Evolutionary conservation across 352 stramenopile species (phyloP).

Genomic region (Pythium volutum): DNA sequence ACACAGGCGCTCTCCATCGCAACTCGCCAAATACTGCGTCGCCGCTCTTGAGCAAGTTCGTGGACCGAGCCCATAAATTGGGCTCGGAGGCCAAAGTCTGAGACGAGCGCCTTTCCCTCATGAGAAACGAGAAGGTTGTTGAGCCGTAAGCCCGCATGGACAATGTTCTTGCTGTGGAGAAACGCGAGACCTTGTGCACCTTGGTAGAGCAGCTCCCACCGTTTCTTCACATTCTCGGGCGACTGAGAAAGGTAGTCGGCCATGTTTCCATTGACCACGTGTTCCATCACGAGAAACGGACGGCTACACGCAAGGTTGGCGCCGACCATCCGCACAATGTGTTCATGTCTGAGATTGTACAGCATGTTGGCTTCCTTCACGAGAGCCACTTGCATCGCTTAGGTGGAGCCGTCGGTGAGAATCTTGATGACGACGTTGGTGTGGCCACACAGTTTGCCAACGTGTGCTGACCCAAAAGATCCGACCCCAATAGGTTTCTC

Average conservation of each 20-base stretch:
- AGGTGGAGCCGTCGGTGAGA: neutral
- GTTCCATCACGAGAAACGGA: conserved; percentile 30
- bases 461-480: neutral
- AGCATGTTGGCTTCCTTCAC: conserved; percentile 40
- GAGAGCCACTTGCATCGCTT: neutral
- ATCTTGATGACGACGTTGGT: conserved; percentile 7
- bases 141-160: conserved; percentile 18
- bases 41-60: neutral
- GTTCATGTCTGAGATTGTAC: conserved; percentile 82
- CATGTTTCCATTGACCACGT: conserved; percentile 27
- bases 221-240: neutral
- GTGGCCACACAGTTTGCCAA: neutral
- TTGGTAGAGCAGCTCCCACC: conserved; percentile 27
- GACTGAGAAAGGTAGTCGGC: conserved; percentile 20
- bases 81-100: conserved; percentile 25
- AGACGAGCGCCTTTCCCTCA: conserved; percentile 14
- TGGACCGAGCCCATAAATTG: neutral
- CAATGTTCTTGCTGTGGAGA: conserved; percentile 5
- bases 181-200: conserved; percentile 1
- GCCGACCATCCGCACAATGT: conserved; percentile 79
- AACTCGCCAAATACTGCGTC: neutral
- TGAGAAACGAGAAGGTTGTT: conserved; percentile 17
- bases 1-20: conserved; percentile 30
- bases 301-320: conserved; percentile 20
- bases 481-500: neutral